Conservation (phyloP, 805 yeast genomes). For the Yamadazyma philogaea region DNA sequence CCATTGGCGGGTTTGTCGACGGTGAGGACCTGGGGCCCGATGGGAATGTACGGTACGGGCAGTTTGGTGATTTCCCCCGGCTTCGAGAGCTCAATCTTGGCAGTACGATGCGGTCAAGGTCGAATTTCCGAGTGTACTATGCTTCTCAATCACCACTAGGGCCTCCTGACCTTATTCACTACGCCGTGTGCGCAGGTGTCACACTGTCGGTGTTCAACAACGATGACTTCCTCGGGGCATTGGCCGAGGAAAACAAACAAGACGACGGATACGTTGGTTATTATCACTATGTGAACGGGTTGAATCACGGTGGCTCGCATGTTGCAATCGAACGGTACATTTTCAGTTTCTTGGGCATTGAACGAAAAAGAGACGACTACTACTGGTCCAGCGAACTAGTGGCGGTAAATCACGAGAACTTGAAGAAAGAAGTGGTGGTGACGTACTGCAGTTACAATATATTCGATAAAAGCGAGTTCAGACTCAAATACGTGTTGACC, state of each 20-base stretch:
- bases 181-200: conserved; percentile 34
- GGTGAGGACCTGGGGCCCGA: neutral
- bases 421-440: conserved; percentile 30
- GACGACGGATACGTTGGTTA: conserved; percentile 41
- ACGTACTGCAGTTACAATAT: conserved; percentile 72
- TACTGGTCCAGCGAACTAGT: conserved; percentile 12
- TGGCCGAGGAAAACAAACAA: conserved; percentile 15
- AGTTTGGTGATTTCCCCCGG: conserved; percentile 10
- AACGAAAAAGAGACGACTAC: conserved; percentile 15
- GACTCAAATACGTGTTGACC: conserved; percentile 53
- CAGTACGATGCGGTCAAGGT: conserved; percentile 7
- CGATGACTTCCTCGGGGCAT: conserved; percentile 25
- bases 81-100: conserved; percentile 14
- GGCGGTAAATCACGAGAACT: neutral
- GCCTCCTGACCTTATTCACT: conserved; percentile 39
- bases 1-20: conserved; percentile 2
- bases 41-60: conserved; percentile 1
- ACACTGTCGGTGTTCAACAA: conserved; percentile 24
- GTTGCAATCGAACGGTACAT: conserved; percentile 29
- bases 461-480: conserved; percentile 68
- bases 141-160: conserved; percentile 18
- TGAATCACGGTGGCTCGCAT: conserved; percentile 19
- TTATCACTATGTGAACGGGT: conserved; percentile 39
- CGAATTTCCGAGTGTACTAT: conserved; percentile 6
- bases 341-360: conserved; percentile 26